Evolutionary conservation across 2,329 filamentous ascomycete genomes (phyloP).

Genomic region (Teratosphaeria epicoccoides): DNA sequence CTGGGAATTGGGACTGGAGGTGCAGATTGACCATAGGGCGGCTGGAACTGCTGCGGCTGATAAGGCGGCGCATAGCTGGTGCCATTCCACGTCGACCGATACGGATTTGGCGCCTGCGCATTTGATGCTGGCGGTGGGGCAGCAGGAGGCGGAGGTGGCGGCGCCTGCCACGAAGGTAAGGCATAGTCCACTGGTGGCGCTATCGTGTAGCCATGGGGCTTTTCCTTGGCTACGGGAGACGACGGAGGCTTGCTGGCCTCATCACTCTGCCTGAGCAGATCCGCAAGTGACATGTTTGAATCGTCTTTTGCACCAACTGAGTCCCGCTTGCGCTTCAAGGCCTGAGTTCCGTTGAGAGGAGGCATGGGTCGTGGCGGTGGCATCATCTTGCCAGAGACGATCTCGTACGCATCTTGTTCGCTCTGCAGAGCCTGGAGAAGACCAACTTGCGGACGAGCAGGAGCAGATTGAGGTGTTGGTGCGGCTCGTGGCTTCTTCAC

Average conservation of each 20-base stretch:
- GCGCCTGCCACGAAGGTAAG: slow-evolving; percentile 19
- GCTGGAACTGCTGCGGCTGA: slow-evolving; percentile 7
- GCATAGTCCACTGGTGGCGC: slow-evolving; percentile 16
- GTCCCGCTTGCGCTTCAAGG: slow-evolving; percentile 20
- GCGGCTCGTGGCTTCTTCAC: not conserved
- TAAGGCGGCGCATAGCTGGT: slow-evolving; percentile 15
- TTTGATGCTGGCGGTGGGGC: not conserved
- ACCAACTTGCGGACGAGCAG: not conserved
- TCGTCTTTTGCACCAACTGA: slow-evolving; percentile 2
- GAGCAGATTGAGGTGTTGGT: not conserved
- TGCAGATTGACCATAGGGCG: not conserved
- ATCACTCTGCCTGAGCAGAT: slow-evolving; percentile 18
- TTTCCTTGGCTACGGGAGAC: not conserved
- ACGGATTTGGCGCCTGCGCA: not conserved
- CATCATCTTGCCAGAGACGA: slow-evolving; percentile 1
- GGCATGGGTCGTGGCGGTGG: slow-evolving; percentile 3
- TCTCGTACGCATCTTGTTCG: slow-evolving; percentile 1
- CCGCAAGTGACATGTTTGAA: slow-evolving; percentile 17
- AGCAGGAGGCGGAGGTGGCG: slow-evolving; percentile 7
- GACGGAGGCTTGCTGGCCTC: slow-evolving; percentile 8
- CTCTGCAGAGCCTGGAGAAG: slow-evolving; percentile 10
- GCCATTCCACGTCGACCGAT: not conserved
- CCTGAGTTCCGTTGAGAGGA: slow-evolving; percentile 8
- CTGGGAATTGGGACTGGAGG: not conserved
- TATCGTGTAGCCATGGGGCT: not conserved